phyloP scores from a whole-genome alignment of 305 asterid genomes.

The Fraxinus ornus region DNA sequence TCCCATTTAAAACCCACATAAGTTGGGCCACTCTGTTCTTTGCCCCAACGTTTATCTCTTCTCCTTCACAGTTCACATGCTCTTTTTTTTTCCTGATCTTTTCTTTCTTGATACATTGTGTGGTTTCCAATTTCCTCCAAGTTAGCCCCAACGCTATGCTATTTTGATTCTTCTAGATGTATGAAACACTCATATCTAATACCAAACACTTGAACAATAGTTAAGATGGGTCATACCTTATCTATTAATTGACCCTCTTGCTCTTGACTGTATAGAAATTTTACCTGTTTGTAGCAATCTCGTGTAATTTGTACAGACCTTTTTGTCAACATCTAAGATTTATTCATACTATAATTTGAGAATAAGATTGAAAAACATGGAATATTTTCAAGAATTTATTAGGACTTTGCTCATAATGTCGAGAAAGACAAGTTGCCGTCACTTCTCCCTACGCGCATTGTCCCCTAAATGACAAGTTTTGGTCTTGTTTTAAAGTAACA shows the following conservation, averaged over 20 bases:
- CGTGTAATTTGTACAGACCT: background rate
- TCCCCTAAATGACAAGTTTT: background rate
- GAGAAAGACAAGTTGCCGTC: background rate
- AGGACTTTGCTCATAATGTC: background rate
- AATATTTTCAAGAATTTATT: background rate
- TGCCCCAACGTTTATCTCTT: background rate
- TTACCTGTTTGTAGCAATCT: background rate
- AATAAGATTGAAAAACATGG: background rate
- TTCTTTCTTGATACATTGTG: background rate
- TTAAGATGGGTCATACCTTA: background rate
- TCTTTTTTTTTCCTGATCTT: background rate
- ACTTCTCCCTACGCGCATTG: background rate
- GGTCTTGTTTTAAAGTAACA: background rate
- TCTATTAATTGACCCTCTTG: background rate
- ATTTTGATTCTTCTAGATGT: background rate
- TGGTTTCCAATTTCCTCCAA: background rate
- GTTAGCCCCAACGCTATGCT: background rate
- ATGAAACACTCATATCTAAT: background rate
- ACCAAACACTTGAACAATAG: background rate
- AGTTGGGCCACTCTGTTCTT: background rate
- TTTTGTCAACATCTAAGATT: background rate
- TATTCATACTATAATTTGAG: background rate
- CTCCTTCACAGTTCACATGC: background rate
- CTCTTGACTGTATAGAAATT: background rate
- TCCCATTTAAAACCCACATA: background rate